Base-by-base conservation (phyloP, 2,329 filamentous ascomycete genomes). In the Claviceps quebecensis region DNA sequence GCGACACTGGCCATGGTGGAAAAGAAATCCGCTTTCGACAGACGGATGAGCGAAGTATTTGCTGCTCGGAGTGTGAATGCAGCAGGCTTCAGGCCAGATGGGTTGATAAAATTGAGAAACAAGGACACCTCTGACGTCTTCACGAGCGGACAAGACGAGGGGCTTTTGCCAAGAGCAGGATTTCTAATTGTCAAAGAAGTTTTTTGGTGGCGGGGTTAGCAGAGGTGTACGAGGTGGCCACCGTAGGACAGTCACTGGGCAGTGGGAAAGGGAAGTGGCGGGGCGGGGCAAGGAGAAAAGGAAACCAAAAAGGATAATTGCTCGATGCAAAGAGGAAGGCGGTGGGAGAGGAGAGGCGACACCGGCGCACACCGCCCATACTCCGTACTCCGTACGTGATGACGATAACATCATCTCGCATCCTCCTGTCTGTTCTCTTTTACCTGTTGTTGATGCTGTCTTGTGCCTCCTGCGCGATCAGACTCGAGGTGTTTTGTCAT, bases 1-100 rank as follows among this genome's bases (percentile, higher is more conserved):
- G 66, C 64, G 48, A 57, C 60, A 55, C 62, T 67, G 55, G 76
- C 72, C 78, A 81, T 81, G 53, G 53, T 65, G 53, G 46, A 40
- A 39, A 50, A 14, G 47, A 26, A 45, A 37, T 3, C 9, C 16
- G 16, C 29, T 37, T 41, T 47, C 5, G 13, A 47, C 26, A 34
- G 23, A 41, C 19, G 3, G 6, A 7, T 9, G n/a, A 26, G 26
- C 23, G 23, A 17, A 17, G 11, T 14, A 6, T 26, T 26, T 26
- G 8, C 5, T 36, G 6, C 19, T 43, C 23, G 41, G 13, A 36
- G 17, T 29, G 16, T 17, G n/a, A 19, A 17, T 38, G 48, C 5
- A 45, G 16, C 6, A 37, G 19, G 26, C 5, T 9, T 13, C 9
- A 16, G 16, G 17, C 8, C 2, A n/a, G 16, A 45, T 49, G 38